These are phyloP conservation scores for Blastobotrys raffinosifermentans DNA, from an alignment of 1,139 yeast genomes.

Conservation along the genomic window DNA sequence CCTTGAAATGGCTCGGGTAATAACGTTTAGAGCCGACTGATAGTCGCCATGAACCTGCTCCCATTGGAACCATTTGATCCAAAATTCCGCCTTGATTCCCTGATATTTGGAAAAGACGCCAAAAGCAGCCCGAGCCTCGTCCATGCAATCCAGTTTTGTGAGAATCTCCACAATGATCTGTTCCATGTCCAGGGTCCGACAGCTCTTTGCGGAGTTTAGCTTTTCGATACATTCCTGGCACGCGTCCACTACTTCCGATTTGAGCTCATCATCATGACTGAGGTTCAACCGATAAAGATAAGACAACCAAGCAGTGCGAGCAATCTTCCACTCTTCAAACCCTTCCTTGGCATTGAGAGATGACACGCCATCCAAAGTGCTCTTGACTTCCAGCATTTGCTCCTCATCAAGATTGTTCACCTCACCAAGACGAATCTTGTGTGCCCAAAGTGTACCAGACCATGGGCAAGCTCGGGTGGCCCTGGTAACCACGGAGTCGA, in stretches of 20 bases:
- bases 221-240: not conserved
- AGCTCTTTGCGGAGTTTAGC: slow-evolving; percentile 1
- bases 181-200: slow-evolving; percentile 9
- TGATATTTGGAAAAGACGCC: slow-evolving; percentile 31
- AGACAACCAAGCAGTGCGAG: slow-evolving; percentile 33
- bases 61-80: slow-evolving; percentile 44
- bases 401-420: slow-evolving; percentile 4
- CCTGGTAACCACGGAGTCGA: slow-evolving; percentile 19
- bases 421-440: slow-evolving; percentile 17
- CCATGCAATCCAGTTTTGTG: slow-evolving; percentile 8
- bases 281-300: slow-evolving; percentile 18
- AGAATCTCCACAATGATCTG: slow-evolving; percentile 8
- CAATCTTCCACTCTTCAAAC: slow-evolving; percentile 36
- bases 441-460: slow-evolving; percentile 27
- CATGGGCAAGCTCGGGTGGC: slow-evolving; percentile 23
- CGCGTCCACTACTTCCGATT: not conserved
- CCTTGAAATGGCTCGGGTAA: slow-evolving; percentile 35
- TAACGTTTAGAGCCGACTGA: slow-evolving; percentile 27
- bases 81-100: slow-evolving; percentile 39
- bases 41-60: slow-evolving; percentile 32
- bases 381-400: slow-evolving; percentile 10
- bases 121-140: slow-evolving; percentile 31
- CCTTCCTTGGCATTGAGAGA: slow-evolving; percentile 10
- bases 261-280: slow-evolving; percentile 1
- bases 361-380: slow-evolving; percentile 10